A percentile compares a stretch with the other conserved stretches of the same genome.
Evolutionary conservation across 306 rosid species (phyloP).

Genomic region (Cicer judaicum): DNA sequence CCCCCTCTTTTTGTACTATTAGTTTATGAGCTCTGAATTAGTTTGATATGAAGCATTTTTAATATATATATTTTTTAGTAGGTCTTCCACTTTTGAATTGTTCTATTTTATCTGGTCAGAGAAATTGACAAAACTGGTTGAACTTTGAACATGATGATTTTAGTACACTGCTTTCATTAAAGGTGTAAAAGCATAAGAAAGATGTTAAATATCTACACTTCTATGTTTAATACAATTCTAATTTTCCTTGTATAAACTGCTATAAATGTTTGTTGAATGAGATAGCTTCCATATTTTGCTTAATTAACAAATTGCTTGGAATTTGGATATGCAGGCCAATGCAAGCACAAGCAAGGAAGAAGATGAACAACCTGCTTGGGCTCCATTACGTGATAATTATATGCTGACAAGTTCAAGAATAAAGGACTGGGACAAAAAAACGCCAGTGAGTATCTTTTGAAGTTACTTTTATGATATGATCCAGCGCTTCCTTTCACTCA

Average conservation of each 20-base stretch:
- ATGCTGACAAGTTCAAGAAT: constrained; percentile 84
- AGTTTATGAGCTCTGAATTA: background rate
- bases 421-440: constrained; percentile 83
- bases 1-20: background rate
- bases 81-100: background rate
- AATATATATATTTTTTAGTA: background rate
- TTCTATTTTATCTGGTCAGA: background rate
- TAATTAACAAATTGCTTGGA: constrained; percentile 11
- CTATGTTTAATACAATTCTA: constrained; percentile 10
- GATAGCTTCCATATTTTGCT: constrained; percentile 14
- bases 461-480: background rate
- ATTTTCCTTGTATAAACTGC: constrained; percentile 12
- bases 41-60: background rate
- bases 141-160: constrained; percentile 11
- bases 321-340: constrained; percentile 52
- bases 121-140: background rate
- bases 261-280: constrained; percentile 9
- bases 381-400: constrained; percentile 89
- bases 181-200: background rate
- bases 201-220: constrained; percentile 14
- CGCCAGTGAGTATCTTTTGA: constrained; percentile 60
- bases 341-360: constrained; percentile 51
- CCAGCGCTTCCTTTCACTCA: constrained; percentile 20
- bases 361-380: constrained; percentile 85
- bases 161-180: background rate